These are phyloP conservation scores for Xylaria nigripes DNA, from an alignment of 495 filamentous ascomycete genomes.

Conservation along the genomic window DNA sequence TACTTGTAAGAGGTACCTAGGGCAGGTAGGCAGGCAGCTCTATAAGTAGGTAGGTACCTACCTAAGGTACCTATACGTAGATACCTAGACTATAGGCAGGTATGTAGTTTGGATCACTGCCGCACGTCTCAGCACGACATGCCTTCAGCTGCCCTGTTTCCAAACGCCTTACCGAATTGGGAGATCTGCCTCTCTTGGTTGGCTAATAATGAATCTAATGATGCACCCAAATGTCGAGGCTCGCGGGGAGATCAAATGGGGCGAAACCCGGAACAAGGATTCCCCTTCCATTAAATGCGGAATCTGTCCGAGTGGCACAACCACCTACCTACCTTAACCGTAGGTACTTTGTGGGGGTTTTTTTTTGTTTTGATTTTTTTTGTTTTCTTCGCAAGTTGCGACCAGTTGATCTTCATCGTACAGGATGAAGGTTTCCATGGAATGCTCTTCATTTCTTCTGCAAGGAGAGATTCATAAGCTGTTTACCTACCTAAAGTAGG, in stretches of 20 bases:
- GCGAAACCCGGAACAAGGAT: not conserved
- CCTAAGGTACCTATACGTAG: too few relatives aligned
- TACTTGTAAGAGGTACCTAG: too few relatives aligned
- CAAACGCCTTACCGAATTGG: constrained; percentile 1
- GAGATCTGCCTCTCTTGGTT: constrained; percentile 3
- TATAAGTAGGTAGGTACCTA: too few relatives aligned
- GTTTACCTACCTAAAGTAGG: too few relatives aligned
- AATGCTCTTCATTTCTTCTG: not conserved
- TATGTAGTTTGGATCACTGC: too few relatives aligned
- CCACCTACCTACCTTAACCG: too few relatives aligned
- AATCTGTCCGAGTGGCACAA: not conserved
- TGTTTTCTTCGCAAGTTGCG: not conserved
- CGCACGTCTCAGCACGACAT: not conserved
- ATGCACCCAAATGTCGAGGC: not conserved
- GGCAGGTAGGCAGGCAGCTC: too few relatives aligned
- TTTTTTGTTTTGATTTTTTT: too few relatives aligned
- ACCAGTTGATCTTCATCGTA: not conserved
- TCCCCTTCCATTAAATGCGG: constrained; percentile 1
- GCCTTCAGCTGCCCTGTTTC: constrained; percentile 7
- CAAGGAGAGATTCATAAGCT: too few relatives aligned
- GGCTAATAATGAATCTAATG: not conserved
- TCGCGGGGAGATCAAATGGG: constrained; percentile 1
- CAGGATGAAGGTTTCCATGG: not conserved
- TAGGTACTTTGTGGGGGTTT: too few relatives aligned
- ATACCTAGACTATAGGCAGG: not conserved